Base-by-base conservation (phyloP, 495 filamentous ascomycete species). In the Letharia lupina region DNA sequence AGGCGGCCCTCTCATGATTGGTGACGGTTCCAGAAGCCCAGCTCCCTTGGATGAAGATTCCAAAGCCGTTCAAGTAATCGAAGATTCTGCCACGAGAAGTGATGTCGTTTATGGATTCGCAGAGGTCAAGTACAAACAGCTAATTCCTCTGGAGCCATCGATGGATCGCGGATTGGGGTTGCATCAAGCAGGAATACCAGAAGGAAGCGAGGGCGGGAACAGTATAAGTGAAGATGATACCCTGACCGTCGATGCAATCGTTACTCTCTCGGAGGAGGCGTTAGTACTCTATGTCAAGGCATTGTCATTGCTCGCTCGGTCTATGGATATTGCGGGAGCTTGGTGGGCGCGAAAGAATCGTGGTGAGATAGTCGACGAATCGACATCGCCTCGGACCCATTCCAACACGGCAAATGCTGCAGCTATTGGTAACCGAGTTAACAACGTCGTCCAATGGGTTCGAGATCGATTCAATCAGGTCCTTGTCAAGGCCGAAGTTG, bases 91-190 rank as follows among this genome's bases (percentile, higher is more conserved):
- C 10, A 92, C 89, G 20, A 86, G 91, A 39, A 96, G 91, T 69
- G 92, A 98, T 73, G 93, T 97, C 41, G 91, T 98, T 2, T 98
- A 90, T 73, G 91, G 91, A 31, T 97, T 98, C 76, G 94, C 94
- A 13, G 94, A 98, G 75, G 93, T 98, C 67, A 98, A 98, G 77
- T 97, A 93, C 78, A 94, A 94, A 75, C 94, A 98, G 72, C 82
- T 98, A 42, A 83, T 98, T 16, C 94, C 94, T 8, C 75, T 94
- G 35, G 86, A 90, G 8, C 94, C 93, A 18, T 91, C 88, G 0
- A 85, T 84, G 69, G 84, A 88, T 58, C 82, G 85, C 68, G 86
- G 86, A 13, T 81, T 91, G 35, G 86, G 88, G 33, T 84, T 89
- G 10, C 82, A 79, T 69, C 77, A 83, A 64, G 71, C 78, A 39